A percentile compares a stretch with the other conserved stretches of the same genome.
phyloP scores from a whole-genome alignment of 176 grass and related monocot genomes.

The Panicum miliaceum region DNA sequence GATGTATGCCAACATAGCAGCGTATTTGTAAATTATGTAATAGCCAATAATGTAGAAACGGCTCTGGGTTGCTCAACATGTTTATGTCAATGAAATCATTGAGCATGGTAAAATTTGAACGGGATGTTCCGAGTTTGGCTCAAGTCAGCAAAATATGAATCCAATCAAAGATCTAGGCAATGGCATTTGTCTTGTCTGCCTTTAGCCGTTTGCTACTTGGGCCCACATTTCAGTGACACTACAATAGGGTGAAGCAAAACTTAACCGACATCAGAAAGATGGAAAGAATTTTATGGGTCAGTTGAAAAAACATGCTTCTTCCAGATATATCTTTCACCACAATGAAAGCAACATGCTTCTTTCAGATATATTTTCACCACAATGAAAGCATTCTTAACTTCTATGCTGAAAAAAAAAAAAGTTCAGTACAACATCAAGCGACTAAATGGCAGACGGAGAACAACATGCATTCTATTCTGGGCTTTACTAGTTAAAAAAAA shows the following conservation, averaged over 20 bases:
- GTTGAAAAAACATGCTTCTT: background rate
- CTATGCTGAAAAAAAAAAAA: background rate
- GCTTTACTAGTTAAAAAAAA: constrained; percentile 11
- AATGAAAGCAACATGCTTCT: background rate
- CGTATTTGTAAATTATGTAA: constrained; percentile 50
- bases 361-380: background rate
- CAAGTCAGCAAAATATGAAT: background rate
- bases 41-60: constrained; percentile 23
- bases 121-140: no score
- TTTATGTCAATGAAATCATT: constrained; percentile 21
- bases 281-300: background rate
- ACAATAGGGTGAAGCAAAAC: background rate
- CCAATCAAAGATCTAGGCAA: background rate
- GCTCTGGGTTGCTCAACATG: background rate
- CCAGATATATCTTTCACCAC: background rate
- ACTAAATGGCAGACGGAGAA: background rate
- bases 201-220: background rate
- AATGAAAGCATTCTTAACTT: background rate
- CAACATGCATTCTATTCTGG: background rate
- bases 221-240: background rate
- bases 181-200: background rate
- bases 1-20: constrained; percentile 42
- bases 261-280: background rate
- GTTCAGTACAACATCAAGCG: constrained; percentile 26
- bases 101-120: background rate